These are phyloP conservation scores for Wallacemonas sp. DNA, from an alignment of 208 protist species.

Conservation along the genomic window DNA sequence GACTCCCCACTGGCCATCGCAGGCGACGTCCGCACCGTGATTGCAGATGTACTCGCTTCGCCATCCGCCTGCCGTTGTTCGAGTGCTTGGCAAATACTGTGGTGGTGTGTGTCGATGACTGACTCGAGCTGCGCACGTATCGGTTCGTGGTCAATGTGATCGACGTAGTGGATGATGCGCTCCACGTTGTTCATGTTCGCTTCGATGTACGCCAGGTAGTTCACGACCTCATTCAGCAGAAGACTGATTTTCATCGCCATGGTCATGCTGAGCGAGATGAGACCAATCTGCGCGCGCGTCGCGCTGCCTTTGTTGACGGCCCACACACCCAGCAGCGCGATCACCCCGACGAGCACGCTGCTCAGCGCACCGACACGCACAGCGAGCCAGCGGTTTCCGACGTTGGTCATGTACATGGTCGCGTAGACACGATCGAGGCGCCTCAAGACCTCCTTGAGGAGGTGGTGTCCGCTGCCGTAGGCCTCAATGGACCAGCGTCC, in stretches of 20 bases:
- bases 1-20: background rate
- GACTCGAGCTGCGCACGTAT: slow-evolving; percentile 14
- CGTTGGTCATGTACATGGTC: slow-evolving; percentile 39
- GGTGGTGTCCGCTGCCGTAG: slow-evolving; percentile 35
- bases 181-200: slow-evolving; percentile 78
- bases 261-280: slow-evolving; percentile 74
- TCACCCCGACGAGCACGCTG: slow-evolving; percentile 40
- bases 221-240: slow-evolving; percentile 33
- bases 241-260: slow-evolving; percentile 53
- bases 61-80: background rate
- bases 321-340: slow-evolving; percentile 43
- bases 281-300: slow-evolving; percentile 22
- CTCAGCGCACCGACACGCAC: slow-evolving; percentile 87
- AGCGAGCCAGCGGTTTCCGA: slow-evolving; percentile 82
- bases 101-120: background rate
- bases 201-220: slow-evolving; percentile 35
- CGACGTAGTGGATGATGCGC: slow-evolving; percentile 63
- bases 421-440: slow-evolving; percentile 51
- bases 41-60: no score
- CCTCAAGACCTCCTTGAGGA: slow-evolving; percentile 28
- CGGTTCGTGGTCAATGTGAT: slow-evolving; percentile 43
- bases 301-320: slow-evolving; percentile 29
- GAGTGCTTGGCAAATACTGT: background rate
- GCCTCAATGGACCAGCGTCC: slow-evolving; percentile 84
- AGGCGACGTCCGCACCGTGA: background rate